Evolutionary conservation across 2,329 filamentous ascomycete species (phyloP).

Genomic region (Fusarium redolens): DNA sequence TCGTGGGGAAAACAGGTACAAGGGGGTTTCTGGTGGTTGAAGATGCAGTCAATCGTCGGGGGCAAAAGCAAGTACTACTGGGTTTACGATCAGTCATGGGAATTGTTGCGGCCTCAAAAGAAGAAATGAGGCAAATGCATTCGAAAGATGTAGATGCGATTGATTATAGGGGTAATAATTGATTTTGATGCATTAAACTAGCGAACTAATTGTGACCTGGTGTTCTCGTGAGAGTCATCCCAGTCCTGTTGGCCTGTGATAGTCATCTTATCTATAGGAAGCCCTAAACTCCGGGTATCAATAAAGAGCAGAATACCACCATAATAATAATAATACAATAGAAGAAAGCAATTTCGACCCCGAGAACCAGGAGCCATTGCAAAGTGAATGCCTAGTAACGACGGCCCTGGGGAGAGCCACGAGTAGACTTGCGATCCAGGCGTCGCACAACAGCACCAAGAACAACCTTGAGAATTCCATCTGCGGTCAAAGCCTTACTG

Average conservation of each 20-base stretch:
- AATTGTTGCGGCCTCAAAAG: background rate
- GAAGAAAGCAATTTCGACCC: background rate
- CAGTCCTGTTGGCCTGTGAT: background rate
- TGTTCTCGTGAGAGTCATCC: slow-evolving; percentile 5
- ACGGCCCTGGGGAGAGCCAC: slow-evolving; percentile 19
- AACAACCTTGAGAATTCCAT: slow-evolving; percentile 83
- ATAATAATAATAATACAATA: background rate
- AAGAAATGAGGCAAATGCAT: background rate
- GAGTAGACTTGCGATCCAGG: slow-evolving; percentile 48
- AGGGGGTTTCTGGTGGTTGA: slow-evolving; percentile 17
- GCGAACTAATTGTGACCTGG: background rate
- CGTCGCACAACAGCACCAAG: slow-evolving; percentile 77
- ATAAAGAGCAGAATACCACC: slow-evolving; percentile 16
- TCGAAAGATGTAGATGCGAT: slow-evolving; percentile 23
- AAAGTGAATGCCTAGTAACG: slow-evolving; percentile 2
- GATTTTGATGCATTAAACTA: slow-evolving; percentile 1
- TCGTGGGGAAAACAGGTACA: slow-evolving; percentile 8
- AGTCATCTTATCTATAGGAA: background rate
- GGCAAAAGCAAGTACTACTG: background rate
- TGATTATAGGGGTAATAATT: slow-evolving; percentile 17
- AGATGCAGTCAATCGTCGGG: slow-evolving; percentile 6
- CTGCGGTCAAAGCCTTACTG: slow-evolving; percentile 65
- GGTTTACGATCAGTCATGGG: slow-evolving; percentile 24
- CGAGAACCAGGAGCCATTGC: background rate
- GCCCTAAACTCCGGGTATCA: slow-evolving; percentile 22